phyloP scores from a whole-genome alignment of 1,284 basidiomycete genomes.

The Fomitopsis pinicola region DNA sequence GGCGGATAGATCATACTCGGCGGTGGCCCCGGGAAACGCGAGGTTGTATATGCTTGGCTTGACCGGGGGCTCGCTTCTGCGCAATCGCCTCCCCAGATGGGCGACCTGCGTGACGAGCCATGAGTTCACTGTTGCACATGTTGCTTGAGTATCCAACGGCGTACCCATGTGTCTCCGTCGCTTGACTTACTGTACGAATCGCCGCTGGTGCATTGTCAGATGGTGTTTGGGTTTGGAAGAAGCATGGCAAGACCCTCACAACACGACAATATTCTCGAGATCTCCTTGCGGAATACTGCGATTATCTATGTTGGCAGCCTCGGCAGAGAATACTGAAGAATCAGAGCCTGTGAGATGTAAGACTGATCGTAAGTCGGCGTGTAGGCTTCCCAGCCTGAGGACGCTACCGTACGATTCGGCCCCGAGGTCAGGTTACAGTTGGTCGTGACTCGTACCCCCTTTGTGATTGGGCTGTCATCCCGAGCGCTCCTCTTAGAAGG shows the following conservation, averaged over 20 bases:
- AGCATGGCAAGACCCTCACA: neutral
- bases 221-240: neutral
- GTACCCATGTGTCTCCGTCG: neutral
- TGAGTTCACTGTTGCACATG: neutral
- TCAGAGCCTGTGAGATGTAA: too few relatives aligned
- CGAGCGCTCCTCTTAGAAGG: too few relatives aligned
- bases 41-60: slow-evolving; percentile 8
- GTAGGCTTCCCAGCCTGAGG: too few relatives aligned
- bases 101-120: neutral
- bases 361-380: too few relatives aligned
- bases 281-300: neutral
- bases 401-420: too few relatives aligned
- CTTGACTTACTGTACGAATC: neutral
- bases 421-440: too few relatives aligned
- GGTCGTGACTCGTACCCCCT: too few relatives aligned
- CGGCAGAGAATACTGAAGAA: too few relatives aligned
- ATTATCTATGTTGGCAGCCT: too few relatives aligned
- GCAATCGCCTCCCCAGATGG: neutral
- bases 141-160: neutral
- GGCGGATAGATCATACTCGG: slow-evolving; percentile 14
- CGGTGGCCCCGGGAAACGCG: slow-evolving; percentile 15
- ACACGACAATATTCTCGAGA: neutral
- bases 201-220: neutral
- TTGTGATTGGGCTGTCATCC: too few relatives aligned
- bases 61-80: neutral